These are phyloP conservation scores for Otatea glauca DNA, from an alignment of 176 grass and related monocot genomes.

Conservation along the genomic window DNA sequence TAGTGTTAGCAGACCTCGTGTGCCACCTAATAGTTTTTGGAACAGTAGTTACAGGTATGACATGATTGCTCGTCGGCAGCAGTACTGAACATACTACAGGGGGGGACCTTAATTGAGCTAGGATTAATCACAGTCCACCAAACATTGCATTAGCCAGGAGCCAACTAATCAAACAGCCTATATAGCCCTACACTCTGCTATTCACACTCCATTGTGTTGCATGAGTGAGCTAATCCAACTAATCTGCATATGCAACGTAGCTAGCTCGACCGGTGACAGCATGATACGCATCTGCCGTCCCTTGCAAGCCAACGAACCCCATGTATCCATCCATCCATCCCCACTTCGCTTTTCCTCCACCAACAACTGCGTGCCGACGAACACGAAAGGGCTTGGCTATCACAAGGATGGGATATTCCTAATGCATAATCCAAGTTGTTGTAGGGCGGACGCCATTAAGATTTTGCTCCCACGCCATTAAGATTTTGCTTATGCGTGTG, in stretches of 20 bases:
- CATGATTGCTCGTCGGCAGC: neutral
- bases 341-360: neutral
- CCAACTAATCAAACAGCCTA: no score
- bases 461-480: neutral
- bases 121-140: neutral
- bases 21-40: neutral
- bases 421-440: neutral
- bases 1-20: neutral
- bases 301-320: slow-evolving; percentile 23
- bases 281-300: slow-evolving; percentile 22
- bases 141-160: no score
- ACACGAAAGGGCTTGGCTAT: neutral
- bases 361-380: slow-evolving; percentile 10
- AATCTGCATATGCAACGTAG: no score
- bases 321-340: neutral
- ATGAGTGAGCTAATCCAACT: neutral
- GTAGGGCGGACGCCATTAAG: no score
- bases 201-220: neutral
- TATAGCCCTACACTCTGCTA: no score
- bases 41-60: neutral
- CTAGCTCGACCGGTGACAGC: slow-evolving; percentile 1
- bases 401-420: slow-evolving; percentile 20
- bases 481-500: neutral
- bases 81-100: neutral
- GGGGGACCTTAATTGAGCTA: neutral